Conservation (phyloP, 345 rosid genomes). For the Citrus sp. region DNA sequence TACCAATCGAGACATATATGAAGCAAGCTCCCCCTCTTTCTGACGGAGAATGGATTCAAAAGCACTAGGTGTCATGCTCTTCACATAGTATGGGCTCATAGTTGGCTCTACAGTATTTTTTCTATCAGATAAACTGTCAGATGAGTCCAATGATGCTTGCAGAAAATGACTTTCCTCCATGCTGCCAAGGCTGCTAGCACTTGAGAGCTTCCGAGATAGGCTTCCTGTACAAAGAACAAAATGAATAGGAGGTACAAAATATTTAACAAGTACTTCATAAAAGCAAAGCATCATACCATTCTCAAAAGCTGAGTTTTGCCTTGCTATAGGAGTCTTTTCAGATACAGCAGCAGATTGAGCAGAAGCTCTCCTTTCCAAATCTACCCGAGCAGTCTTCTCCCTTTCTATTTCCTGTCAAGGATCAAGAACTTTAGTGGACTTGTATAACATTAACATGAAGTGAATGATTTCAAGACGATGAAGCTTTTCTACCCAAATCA, state of each 20-base stretch:
- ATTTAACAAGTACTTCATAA: constrained; percentile 13
- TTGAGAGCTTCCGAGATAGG: constrained; percentile 75
- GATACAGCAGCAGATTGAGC: constrained; percentile 44
- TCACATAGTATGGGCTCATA: constrained; percentile 80
- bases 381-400: constrained; percentile 82
- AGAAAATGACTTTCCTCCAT: constrained; percentile 97
- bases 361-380: constrained; percentile 71
- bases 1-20: constrained; percentile 98
- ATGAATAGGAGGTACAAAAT: constrained; percentile 4
- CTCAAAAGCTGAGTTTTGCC: constrained; percentile 59
- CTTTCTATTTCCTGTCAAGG: constrained; percentile 75
- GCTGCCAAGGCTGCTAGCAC: constrained; percentile 84
- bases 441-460: neutral
- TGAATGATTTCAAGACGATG: neutral
- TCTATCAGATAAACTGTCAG: constrained; percentile 72
- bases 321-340: constrained; percentile 54
- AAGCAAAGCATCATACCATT: constrained; percentile 51
- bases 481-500: neutral
- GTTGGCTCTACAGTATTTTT: constrained; percentile 62
- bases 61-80: constrained; percentile 91
- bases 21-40: constrained; percentile 99
- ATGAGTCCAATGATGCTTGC: constrained; percentile 89
- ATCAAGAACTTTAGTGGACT: constrained; percentile 2
- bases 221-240: constrained; percentile 44
- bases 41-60: constrained; percentile 94